These are phyloP conservation scores for Diaporthe vaccinii DNA, from an alignment of 2,329 filamentous ascomycete genomes.

Conservation along the genomic window DNA sequence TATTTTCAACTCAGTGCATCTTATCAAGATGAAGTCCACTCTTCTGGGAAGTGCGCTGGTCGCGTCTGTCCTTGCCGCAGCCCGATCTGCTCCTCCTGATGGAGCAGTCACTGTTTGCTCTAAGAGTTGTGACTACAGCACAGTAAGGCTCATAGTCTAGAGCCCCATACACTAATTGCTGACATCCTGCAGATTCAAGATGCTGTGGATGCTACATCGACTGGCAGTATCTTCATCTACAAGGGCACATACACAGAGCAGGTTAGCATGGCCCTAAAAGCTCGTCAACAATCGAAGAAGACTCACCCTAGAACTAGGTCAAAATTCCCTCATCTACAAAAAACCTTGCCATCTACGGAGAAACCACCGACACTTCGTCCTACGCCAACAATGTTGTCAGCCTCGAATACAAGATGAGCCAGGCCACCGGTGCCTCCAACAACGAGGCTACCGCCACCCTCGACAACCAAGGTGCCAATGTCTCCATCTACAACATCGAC, in stretches of 20 bases:
- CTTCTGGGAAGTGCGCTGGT: constrained; percentile 5
- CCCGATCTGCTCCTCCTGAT: constrained; percentile 10
- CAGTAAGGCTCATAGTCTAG: neutral
- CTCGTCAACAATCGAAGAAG: too few species aligned
- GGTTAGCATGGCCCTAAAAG: neutral
- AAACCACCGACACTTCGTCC: constrained; percentile 59
- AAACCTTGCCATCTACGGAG: constrained; percentile 66
- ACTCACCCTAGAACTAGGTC: constrained; percentile 50
- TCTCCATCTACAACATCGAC: constrained; percentile 70
- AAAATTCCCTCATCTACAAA: constrained; percentile 61
- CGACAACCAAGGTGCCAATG: constrained; percentile 56
- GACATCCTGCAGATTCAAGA: constrained; percentile 7
- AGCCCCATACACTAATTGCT: neutral
- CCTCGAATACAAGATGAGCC: constrained; percentile 28
- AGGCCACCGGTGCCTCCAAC: constrained; percentile 15
- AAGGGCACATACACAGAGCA: constrained; percentile 70
- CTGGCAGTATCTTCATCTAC: constrained; percentile 30
- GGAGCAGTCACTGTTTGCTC: constrained; percentile 26
- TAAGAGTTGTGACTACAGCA: constrained; percentile 21
- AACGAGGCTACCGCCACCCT: constrained; percentile 56
- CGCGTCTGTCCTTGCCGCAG: neutral
- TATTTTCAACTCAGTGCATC: neutral
- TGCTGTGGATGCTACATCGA: constrained; percentile 18
- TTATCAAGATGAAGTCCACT: constrained; percentile 1
- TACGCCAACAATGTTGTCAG: constrained; percentile 62